Percentiles rank a stretch among this genome's conserved stretches.
Evolutionary conservation across 306 rosid species (phyloP).

Genomic region (Corylus avellana): DNA sequence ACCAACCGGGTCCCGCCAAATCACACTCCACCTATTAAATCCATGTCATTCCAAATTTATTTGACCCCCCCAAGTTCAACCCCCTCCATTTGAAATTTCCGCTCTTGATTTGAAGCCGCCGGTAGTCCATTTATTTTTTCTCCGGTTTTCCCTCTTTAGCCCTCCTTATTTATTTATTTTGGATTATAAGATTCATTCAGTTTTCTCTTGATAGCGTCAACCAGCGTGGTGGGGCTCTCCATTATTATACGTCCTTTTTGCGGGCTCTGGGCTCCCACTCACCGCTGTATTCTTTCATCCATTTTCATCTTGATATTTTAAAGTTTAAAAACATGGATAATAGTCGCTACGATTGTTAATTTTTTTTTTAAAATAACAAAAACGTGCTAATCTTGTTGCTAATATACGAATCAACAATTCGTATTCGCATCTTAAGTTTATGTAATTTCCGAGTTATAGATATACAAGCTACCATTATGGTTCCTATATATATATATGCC

Average conservation of each 20-base stretch:
- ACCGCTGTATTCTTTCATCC: background rate
- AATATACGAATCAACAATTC: too few species aligned
- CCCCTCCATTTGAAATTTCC: slow-evolving; percentile 6
- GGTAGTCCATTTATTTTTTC: slow-evolving; percentile 25
- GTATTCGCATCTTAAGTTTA: too few species aligned
- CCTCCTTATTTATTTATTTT: background rate
- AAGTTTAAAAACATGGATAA: background rate
- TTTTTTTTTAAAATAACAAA: too few species aligned
- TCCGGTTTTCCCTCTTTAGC: too few species aligned
- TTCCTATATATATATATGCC: too few species aligned
- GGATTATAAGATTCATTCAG: background rate
- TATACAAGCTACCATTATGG: too few species aligned
- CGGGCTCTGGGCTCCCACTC: slow-evolving; percentile 23
- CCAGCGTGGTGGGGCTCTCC: slow-evolving; percentile 33
- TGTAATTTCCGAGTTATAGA: too few species aligned
- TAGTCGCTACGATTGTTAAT: background rate
- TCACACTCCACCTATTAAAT: slow-evolving; percentile 23
- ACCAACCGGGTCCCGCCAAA: slow-evolving; percentile 58
- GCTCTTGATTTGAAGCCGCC: slow-evolving; percentile 39
- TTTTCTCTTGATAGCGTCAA: slow-evolving; percentile 22
- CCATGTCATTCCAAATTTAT: background rate
- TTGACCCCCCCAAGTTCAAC: background rate
- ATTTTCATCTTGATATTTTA: background rate
- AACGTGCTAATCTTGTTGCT: too few species aligned
- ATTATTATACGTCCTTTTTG: slow-evolving; percentile 25